These are phyloP conservation scores for Nicotiana knightiana DNA, from an alignment of 257 asterid genomes.

Conservation along the genomic window DNA sequence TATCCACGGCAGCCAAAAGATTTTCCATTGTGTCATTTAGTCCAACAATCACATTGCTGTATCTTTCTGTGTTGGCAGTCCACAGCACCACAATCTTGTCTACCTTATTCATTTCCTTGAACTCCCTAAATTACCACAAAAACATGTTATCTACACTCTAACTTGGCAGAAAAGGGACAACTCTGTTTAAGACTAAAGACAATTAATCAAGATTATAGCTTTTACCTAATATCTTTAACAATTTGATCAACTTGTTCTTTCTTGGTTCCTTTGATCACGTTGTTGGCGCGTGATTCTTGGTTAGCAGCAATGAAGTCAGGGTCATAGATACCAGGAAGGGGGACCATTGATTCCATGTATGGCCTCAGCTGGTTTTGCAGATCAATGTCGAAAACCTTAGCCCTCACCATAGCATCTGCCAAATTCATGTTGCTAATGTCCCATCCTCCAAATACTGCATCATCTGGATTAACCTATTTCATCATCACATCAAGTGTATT, in stretches of 20 bases:
- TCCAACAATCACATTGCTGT: conserved; percentile 78
- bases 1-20: conserved; percentile 73
- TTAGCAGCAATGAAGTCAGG: conserved; percentile 99
- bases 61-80: conserved; percentile 99
- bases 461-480: conserved; percentile 83
- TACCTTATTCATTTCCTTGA: conserved; percentile 76
- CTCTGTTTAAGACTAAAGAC: neutral
- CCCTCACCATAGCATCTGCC: conserved; percentile 98
- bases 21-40: conserved; percentile 78
- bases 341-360: conserved; percentile 98
- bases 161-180: neutral
- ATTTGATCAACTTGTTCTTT: conserved; percentile 75
- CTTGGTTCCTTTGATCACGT: conserved; percentile 78
- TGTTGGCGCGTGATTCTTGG: conserved; percentile 89
- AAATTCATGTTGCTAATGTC: conserved; percentile 92
- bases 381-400: conserved; percentile 84
- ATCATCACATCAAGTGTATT: conserved; percentile 12
- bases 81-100: conserved; percentile 85
- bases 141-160: neutral
- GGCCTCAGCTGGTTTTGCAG: conserved; percentile 93
- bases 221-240: conserved; percentile 75
- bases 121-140: conserved; percentile 48
- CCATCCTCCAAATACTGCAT: conserved; percentile 96
- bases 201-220: neutral
- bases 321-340: conserved; percentile 93